Percentiles rank a stretch among this genome's conserved stretches.
phyloP scores from a whole-genome alignment of 176 grass and related monocot genomes.

The Aegilops umbellulata region DNA sequence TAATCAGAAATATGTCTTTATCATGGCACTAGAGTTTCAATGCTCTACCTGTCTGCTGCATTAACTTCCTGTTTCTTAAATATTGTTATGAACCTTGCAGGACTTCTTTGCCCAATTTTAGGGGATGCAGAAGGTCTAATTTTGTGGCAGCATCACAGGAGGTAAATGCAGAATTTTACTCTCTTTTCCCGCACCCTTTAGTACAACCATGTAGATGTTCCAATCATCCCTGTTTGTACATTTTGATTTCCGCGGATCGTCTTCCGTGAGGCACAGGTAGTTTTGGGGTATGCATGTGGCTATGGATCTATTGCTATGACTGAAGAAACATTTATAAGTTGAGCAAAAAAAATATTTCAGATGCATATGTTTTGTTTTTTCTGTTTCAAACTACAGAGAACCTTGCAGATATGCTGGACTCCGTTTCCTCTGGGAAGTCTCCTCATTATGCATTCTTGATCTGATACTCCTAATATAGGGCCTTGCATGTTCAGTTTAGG shows the following conservation, averaged over 20 bases:
- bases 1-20: background rate
- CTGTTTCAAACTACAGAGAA: background rate
- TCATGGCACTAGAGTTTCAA: background rate
- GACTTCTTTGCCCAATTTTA: conserved; percentile 54
- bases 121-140: conserved; percentile 36
- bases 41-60: background rate
- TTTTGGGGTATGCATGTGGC: background rate
- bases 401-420: background rate
- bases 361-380: background rate
- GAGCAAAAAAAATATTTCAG: background rate
- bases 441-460: background rate
- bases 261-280: background rate
- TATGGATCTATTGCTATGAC: background rate
- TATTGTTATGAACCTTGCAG: conserved; percentile 25
- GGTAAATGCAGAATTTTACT: conserved; percentile 31
- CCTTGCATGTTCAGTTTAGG: background rate
- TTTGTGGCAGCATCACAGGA: conserved; percentile 23
- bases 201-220: background rate
- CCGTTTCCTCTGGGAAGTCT: background rate
- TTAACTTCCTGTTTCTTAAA: background rate
- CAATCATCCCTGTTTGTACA: background rate
- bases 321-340: background rate
- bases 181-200: no score
- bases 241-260: background rate
- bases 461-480: background rate